Base-by-base conservation (phyloP, 75 land plant species). In the Sequoiadendron giganteum region DNA sequence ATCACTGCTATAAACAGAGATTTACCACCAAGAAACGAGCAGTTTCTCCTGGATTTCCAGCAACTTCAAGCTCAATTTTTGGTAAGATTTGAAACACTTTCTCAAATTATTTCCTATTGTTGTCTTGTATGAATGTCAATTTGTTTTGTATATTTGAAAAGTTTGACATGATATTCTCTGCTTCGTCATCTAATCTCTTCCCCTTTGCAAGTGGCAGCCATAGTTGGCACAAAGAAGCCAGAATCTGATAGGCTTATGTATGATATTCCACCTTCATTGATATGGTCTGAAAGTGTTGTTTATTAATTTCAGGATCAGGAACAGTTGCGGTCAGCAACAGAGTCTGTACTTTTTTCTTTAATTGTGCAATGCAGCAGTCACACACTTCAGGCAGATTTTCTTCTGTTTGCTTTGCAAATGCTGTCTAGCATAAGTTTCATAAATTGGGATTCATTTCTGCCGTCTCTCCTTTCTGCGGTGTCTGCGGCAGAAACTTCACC, bases 391-490 rank as follows among this genome's bases (percentile, higher is more conserved):
- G 94, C 96, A 40, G 97, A 98, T 48, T 98, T 98, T 91, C 91
- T 98, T 75, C 89, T 97, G 70, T 96, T 94, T 90, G 92, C 97
- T 68, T 84, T 96, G 77, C 92, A 93, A 75, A 93, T 90, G 89
- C 92, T 97, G 92, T 90, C 93, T 87, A 89, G 85, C 56, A 86
- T 95, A 49, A 94, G 90, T 34, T 93, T 91, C 70, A 89, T 98
- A 76, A 97, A 95, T 73, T 98, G 99, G 99, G 99, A 98, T 87
- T 91, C 95, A 72, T 95, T 98, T 87, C 88, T 98, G 68, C 93
- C 93, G 32, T 91, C 94, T 42, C 94, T 98, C 86, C 95, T 98
- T 77, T 90, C 93, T 84, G 87, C 94, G 45, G 91, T 93, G 55
- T 93, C 95, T 15, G 84, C 92, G 43, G 90, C 93, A 87, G 95